phyloP scores from a whole-genome alignment of 2,329 filamentous ascomycete genomes.

The Ophiocordyceps camponoti-saundersi region DNA sequence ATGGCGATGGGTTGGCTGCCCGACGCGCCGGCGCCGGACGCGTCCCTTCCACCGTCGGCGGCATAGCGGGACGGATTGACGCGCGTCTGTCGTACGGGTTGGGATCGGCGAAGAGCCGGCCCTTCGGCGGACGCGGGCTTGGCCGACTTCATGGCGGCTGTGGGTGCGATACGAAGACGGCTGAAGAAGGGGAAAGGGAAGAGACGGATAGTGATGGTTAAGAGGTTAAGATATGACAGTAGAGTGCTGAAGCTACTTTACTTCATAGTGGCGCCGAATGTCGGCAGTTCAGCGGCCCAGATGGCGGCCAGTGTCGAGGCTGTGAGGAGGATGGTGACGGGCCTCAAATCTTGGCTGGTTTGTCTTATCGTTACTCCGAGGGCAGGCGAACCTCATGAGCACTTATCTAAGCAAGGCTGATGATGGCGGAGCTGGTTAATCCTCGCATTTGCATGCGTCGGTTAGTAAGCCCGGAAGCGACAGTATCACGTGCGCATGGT shows the following conservation, averaged over 20 bases:
- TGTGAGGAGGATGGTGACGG: not conserved
- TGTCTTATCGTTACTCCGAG: not conserved
- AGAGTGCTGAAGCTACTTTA: not conserved
- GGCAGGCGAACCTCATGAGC: not conserved
- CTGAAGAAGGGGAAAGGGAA: not conserved
- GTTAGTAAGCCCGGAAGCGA: not conserved
- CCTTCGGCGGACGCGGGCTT: slow-evolving; percentile 26
- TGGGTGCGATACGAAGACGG: not conserved
- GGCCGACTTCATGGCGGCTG: slow-evolving; percentile 34
- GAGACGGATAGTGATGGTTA: not conserved
- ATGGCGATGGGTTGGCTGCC: slow-evolving; percentile 47
- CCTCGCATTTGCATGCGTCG: not conserved
- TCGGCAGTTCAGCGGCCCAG: not conserved
- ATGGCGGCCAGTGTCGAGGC: not conserved
- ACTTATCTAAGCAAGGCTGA: not conserved
- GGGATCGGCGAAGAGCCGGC: slow-evolving; percentile 38
- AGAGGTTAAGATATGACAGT: not conserved
- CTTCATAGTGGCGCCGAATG: not conserved
- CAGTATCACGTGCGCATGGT: not conserved
- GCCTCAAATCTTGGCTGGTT: not conserved
- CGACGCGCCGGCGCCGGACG: slow-evolving; percentile 23
- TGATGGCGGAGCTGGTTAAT: not conserved
- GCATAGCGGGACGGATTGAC: slow-evolving; percentile 40
- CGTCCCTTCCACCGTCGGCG: slow-evolving; percentile 23
- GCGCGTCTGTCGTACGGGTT: slow-evolving; percentile 48